Conservation (phyloP, 2,329 filamentous ascomycete species). For the Atkinsonella texensis region DNA sequence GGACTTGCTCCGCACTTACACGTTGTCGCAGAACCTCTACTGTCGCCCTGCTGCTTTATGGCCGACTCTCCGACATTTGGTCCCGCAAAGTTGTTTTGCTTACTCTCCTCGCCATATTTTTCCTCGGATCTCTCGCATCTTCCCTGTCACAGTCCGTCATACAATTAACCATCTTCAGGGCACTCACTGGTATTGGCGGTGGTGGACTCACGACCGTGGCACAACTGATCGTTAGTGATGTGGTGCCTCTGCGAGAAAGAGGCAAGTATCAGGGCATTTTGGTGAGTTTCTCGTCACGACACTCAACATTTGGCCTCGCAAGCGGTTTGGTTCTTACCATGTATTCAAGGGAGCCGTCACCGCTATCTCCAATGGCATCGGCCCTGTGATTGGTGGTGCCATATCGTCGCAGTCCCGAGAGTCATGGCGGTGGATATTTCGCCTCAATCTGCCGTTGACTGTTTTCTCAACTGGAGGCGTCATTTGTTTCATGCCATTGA, state of each 20-base stretch:
- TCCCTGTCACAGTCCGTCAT: conserved; percentile 27
- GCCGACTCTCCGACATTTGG: conserved; percentile 34
- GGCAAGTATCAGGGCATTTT: conserved; percentile 59
- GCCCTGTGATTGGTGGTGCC: conserved; percentile 40
- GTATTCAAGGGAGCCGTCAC: conserved; percentile 31
- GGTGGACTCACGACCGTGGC: conserved; percentile 61
- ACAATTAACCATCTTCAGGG: conserved; percentile 29
- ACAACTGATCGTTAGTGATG: conserved; percentile 57
- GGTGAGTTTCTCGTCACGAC: conserved; percentile 15
- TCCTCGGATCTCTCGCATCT: conserved; percentile 29
- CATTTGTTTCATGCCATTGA: conserved; percentile 44
- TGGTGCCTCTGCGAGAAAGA: conserved; percentile 55
- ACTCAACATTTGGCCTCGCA: not conserved
- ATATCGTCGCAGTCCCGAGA: conserved; percentile 31
- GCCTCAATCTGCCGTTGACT: conserved; percentile 41
- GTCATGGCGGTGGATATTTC: conserved; percentile 42
- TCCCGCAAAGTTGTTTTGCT: conserved; percentile 30
- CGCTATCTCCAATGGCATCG: conserved; percentile 41
- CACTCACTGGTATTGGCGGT: conserved; percentile 45
- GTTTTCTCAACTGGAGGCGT: conserved; percentile 33
- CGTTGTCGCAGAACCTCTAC: conserved; percentile 27
- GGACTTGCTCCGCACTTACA: not conserved
- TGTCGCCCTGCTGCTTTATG: conserved; percentile 33
- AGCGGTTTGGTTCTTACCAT: not conserved
- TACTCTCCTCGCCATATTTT: conserved; percentile 28